Base-by-base conservation (phyloP, 768 basidiomycete genomes). In the Kondoa subrosea region DNA sequence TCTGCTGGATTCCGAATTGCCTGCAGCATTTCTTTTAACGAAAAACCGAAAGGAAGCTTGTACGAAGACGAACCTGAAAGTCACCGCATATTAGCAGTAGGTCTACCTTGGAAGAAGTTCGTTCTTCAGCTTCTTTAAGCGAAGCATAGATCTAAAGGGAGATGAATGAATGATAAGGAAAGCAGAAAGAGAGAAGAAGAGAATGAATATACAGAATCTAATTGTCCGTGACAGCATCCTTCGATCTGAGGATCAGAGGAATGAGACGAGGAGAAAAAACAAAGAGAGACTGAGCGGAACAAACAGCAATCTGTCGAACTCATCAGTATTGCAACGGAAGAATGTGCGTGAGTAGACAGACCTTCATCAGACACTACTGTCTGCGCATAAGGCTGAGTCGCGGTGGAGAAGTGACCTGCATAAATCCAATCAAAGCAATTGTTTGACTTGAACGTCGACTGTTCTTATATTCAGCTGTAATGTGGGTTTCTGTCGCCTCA, bases 141-240 rank as follows among this genome's bases (percentile, higher is more conserved):
- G 85, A 82, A 12, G 78, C 75, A 78, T 97, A 97, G 65, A 93
- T 93, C 12, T 82, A 29, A 72, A 67, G 16, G 75, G 73, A 16
- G 71, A 73, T 26, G 21, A n/a, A 26, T 33, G 27, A 31, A 29
- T 8, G 17, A 21, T 26, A 29, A 2, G 21, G 14, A 33, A 26
- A 15, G 63, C 34, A 30, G 30, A 12, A 57, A 15, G 12, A 4
- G 66, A 62, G 27, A 8, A 21, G n/a, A 62, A 16, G 3, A 32
- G 27, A 8, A 66, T 61, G 31, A 4, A 27, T 21, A 27, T 25
- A 4, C 32, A 57, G 12, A 25, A 76, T 89, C 87, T n/a, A 95
- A 83, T 70, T 86, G 83, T 34, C 95, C 95, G 76, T 99, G 95
- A 72, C 89, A 91, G 80, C 95, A 97, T 1, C 92, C 92, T 80